Percentiles rank a stretch among this genome's conserved stretches.
Conservation (phyloP, 345 rosid genomes). For the Linum lewisii region DNA sequence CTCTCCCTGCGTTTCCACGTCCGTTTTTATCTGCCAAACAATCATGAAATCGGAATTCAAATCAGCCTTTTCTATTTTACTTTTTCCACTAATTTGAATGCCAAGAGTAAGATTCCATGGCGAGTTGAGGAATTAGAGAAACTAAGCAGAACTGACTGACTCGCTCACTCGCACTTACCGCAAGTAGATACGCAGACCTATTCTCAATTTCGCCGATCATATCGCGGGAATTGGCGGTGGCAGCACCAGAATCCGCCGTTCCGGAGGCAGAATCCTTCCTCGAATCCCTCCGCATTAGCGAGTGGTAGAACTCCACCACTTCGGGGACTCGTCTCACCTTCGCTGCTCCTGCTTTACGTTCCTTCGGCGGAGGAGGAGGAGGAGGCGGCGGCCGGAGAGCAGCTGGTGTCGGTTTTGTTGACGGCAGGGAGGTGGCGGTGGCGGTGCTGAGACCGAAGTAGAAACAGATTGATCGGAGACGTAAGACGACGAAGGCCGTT, state of each 20-base stretch:
- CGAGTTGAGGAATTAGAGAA: neutral
- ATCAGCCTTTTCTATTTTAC: slow-evolving; percentile 7
- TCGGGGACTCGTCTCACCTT: slow-evolving; percentile 88
- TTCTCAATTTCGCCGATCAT: slow-evolving; percentile 89
- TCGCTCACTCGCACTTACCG: slow-evolving; percentile 41
- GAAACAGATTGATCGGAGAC: slow-evolving; percentile 13
- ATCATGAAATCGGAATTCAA: neutral
- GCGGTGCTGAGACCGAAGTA: neutral
- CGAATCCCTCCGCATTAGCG: slow-evolving; percentile 81
- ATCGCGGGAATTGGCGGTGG: slow-evolving; percentile 53
- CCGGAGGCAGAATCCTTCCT: slow-evolving; percentile 55
- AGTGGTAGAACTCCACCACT: slow-evolving; percentile 96
- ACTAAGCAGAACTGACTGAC: neutral
- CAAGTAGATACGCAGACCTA: slow-evolving; percentile 74
- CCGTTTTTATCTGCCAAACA: slow-evolving; percentile 57
- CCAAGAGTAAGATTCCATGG: no score
- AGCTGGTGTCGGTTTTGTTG: slow-evolving; percentile 1
- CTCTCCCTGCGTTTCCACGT: slow-evolving; percentile 76
- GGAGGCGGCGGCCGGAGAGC: slow-evolving; percentile 44
- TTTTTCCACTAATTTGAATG: neutral
- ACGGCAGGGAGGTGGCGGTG: slow-evolving; percentile 9
- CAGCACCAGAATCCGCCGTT: slow-evolving; percentile 34
- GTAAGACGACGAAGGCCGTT: slow-evolving; percentile 22
- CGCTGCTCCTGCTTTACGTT: slow-evolving; percentile 28
- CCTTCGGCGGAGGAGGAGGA: slow-evolving; percentile 64